Conservation (phyloP, 2,329 filamentous ascomycete species). For the Macrophomina tecta region DNA sequence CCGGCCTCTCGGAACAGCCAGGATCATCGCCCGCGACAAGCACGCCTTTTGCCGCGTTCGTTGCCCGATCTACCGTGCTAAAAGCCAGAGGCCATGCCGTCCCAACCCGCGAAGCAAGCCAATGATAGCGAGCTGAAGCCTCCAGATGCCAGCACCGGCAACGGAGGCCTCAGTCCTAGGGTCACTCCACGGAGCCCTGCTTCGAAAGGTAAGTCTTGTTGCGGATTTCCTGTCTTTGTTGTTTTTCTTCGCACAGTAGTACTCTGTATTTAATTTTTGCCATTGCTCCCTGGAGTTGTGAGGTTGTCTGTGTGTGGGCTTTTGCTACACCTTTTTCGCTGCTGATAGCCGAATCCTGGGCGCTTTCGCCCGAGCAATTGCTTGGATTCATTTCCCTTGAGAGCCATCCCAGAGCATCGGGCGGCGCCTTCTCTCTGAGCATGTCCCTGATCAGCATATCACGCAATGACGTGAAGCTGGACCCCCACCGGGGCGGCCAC, state of each 20-base stretch:
- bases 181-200: neutral
- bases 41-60: neutral
- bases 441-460: neutral
- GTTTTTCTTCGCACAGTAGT: neutral
- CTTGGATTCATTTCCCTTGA: neutral
- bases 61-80: conserved; percentile 23
- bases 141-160: neutral
- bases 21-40: conserved; percentile 10
- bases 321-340: neutral
- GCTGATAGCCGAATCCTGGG: neutral
- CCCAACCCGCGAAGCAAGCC: conserved; percentile 17
- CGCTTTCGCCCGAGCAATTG: neutral
- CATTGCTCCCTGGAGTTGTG: neutral
- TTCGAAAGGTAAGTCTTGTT: conserved; percentile 17
- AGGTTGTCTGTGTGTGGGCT: neutral
- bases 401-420: neutral
- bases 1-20: conserved; percentile 1
- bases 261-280: conserved; percentile 4
- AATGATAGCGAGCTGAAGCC: conserved; percentile 18
- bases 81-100: conserved; percentile 16
- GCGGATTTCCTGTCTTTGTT: neutral
- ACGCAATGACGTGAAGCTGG: neutral
- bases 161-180: conserved; percentile 5
- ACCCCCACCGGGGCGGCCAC: neutral
- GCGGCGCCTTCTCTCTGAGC: neutral